Evolutionary conservation across 2,329 filamentous ascomycete species (phyloP).

Genomic region (Mollisia scopiformis): DNA sequence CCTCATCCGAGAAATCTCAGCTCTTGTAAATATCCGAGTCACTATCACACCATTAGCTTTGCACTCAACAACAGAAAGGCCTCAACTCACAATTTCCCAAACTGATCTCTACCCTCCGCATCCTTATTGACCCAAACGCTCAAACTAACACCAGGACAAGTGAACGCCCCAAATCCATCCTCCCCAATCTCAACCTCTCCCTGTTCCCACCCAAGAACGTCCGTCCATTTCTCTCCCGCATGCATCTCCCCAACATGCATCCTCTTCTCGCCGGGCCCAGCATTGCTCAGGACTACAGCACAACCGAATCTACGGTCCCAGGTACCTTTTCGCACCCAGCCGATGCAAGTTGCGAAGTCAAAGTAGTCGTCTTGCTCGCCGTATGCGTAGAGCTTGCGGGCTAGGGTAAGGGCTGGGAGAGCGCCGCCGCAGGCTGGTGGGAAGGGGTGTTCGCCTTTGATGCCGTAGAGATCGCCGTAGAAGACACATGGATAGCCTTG

Average conservation of each 20-base stretch:
- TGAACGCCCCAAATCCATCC: conserved; percentile 62
- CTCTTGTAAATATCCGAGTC: conserved; percentile 34
- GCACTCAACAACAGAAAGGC: not conserved
- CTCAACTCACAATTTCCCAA: conserved; percentile 42
- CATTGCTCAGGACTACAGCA: conserved; percentile 60
- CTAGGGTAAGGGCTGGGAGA: conserved; percentile 61
- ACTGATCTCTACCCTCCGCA: conserved; percentile 52
- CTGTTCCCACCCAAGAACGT: conserved; percentile 58
- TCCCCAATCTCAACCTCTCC: conserved; percentile 60
- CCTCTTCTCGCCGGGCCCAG: conserved; percentile 49
- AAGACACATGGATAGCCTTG: conserved; percentile 70
- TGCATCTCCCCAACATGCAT: conserved; percentile 66
- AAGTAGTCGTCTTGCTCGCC: conserved; percentile 68
- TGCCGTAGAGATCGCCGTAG: conserved; percentile 71
- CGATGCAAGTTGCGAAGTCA: conserved; percentile 61
- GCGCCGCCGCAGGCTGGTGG: conserved; percentile 55
- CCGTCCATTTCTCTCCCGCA: conserved; percentile 64
- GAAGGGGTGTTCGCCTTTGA: conserved; percentile 49
- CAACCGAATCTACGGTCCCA: conserved; percentile 51
- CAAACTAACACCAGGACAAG: conserved; percentile 55
- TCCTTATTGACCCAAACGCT: conserved; percentile 63
- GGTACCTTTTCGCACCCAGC: conserved; percentile 56
- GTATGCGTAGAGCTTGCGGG: conserved; percentile 68
- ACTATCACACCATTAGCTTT: conserved; percentile 24
- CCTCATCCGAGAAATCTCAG: not conserved